Evolutionary conservation across 805 yeast species (phyloP).

Genomic region (Diddensiella santjacobensis): DNA sequence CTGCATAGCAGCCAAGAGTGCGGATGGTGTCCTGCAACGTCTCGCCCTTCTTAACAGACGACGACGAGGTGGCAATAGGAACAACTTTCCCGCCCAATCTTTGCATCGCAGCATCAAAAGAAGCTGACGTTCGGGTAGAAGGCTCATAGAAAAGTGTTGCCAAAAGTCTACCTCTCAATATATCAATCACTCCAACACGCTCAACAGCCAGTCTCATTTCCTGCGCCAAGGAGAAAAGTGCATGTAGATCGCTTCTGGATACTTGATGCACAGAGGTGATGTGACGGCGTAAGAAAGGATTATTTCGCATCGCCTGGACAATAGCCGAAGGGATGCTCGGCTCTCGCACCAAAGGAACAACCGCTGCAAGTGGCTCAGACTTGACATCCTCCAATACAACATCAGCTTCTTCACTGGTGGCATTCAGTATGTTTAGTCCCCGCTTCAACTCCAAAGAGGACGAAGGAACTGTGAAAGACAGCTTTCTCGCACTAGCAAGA

Average conservation of each 20-base stretch:
- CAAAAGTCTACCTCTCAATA: slow-evolving; percentile 83
- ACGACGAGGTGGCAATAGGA: slow-evolving; percentile 74
- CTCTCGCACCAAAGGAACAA: slow-evolving; percentile 11
- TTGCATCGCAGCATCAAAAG: slow-evolving; percentile 99
- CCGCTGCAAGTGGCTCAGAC: slow-evolving; percentile 27
- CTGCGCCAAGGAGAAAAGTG: slow-evolving; percentile 93
- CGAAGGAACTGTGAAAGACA: slow-evolving; percentile 29
- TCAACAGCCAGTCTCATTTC: slow-evolving; percentile 96
- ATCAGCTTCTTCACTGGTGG: slow-evolving; percentile 8
- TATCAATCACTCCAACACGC: slow-evolving; percentile 89
- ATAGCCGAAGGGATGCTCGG: slow-evolving; percentile 59
- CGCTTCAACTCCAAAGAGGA: slow-evolving; percentile 16
- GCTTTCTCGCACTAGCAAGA: slow-evolving; percentile 8
- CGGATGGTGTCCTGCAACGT: slow-evolving; percentile 95
- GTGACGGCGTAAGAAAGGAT: slow-evolving; percentile 86
- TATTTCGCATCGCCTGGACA: slow-evolving; percentile 73
- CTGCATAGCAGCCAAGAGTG: slow-evolving; percentile 91
- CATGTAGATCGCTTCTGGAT: slow-evolving; percentile 83
- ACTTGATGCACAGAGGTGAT: slow-evolving; percentile 86
- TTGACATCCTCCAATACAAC: slow-evolving; percentile 6
- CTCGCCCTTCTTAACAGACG: slow-evolving; percentile 98
- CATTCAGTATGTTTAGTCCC: slow-evolving; percentile 5
- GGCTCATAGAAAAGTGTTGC: slow-evolving; percentile 98
- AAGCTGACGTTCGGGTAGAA: slow-evolving; percentile 92
- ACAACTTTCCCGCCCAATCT: slow-evolving; percentile 98